Percentiles rank a stretch among this genome's conserved stretches.
Evolutionary conservation across 2,329 filamentous ascomycete genomes (phyloP).

Genomic region (Microcera coccophila): DNA sequence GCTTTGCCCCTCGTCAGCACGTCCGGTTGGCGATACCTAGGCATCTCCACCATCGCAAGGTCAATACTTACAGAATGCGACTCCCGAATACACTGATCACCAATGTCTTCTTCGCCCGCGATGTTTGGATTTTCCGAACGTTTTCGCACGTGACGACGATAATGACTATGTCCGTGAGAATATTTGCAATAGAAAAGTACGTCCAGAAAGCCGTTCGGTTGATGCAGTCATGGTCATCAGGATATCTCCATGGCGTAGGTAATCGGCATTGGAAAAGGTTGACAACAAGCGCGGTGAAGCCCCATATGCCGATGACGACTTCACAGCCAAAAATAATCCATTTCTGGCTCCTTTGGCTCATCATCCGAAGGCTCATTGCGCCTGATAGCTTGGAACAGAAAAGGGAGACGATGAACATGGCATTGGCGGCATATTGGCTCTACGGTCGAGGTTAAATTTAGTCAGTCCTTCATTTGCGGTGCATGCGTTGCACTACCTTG

Average conservation of each 20-base stretch:
- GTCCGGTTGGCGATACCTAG: neutral
- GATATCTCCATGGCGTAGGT: slow-evolving; percentile 27
- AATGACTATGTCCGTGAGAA: slow-evolving; percentile 27
- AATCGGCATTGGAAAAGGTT: slow-evolving; percentile 27
- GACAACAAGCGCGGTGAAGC: slow-evolving; percentile 21
- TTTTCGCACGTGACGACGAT: slow-evolving; percentile 28
- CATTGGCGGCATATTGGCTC: slow-evolving; percentile 27
- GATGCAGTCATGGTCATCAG: slow-evolving; percentile 19
- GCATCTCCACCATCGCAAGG: neutral
- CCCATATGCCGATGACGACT: slow-evolving; percentile 22
- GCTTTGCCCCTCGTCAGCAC: slow-evolving; percentile 11
- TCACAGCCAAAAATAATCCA: slow-evolving; percentile 17
- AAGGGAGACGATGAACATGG: slow-evolving; percentile 23
- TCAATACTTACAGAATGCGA: slow-evolving; percentile 25
- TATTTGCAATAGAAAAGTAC: slow-evolving; percentile 27
- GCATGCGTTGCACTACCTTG: slow-evolving; percentile 17
- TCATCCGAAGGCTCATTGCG: slow-evolving; percentile 23
- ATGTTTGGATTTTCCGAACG: slow-evolving; percentile 28
- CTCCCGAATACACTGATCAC: slow-evolving; percentile 31
- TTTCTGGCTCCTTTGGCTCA: slow-evolving; percentile 22
- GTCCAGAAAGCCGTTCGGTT: slow-evolving; percentile 22
- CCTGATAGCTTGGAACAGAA: slow-evolving; percentile 26
- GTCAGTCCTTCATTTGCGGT: slow-evolving; percentile 3
- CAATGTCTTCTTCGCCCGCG: slow-evolving; percentile 24
- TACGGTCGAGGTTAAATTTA: neutral